Evolutionary conservation across 1,284 basidiomycete species (phyloP).

Genomic region (Cutaneotrichosporon sp.): DNA sequence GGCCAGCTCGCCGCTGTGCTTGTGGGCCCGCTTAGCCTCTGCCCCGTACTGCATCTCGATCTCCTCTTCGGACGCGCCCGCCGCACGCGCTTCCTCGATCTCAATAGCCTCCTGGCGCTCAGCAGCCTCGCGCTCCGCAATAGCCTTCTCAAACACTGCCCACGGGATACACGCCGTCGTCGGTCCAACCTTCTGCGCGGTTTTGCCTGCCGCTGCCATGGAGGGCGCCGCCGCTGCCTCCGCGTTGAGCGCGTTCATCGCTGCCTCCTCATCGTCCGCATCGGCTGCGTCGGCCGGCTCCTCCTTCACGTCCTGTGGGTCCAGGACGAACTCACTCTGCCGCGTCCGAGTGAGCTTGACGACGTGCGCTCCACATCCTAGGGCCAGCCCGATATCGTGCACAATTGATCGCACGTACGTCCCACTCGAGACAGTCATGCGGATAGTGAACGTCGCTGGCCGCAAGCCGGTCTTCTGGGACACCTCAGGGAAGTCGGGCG

Average conservation of each 20-base stretch:
- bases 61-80: slow-evolving; percentile 47
- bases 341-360: slow-evolving; percentile 78
- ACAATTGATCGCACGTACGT: slow-evolving; percentile 93
- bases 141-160: slow-evolving; percentile 67
- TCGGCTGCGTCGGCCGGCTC: background rate
- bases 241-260: background rate
- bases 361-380: slow-evolving; percentile 84
- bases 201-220: background rate
- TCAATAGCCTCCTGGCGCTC: slow-evolving; percentile 52
- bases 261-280: slow-evolving; percentile 42
- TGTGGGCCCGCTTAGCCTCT: slow-evolving; percentile 51
- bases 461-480: slow-evolving; percentile 42
- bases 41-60: slow-evolving; percentile 16
- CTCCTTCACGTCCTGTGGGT: slow-evolving; percentile 17
- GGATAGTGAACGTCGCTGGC: slow-evolving; percentile 77
- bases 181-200: slow-evolving; percentile 4
- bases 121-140: slow-evolving; percentile 42
- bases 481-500: slow-evolving; percentile 45
- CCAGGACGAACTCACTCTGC: slow-evolving; percentile 67
- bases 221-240: background rate
- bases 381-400: slow-evolving; percentile 76
- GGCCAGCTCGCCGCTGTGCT: slow-evolving; percentile 48
- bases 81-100: slow-evolving; percentile 38
- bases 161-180: slow-evolving; percentile 62
- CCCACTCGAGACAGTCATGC: slow-evolving; percentile 89